Conservation (phyloP, 257 asterid genomes). For the Scutellaria barbata region DNA sequence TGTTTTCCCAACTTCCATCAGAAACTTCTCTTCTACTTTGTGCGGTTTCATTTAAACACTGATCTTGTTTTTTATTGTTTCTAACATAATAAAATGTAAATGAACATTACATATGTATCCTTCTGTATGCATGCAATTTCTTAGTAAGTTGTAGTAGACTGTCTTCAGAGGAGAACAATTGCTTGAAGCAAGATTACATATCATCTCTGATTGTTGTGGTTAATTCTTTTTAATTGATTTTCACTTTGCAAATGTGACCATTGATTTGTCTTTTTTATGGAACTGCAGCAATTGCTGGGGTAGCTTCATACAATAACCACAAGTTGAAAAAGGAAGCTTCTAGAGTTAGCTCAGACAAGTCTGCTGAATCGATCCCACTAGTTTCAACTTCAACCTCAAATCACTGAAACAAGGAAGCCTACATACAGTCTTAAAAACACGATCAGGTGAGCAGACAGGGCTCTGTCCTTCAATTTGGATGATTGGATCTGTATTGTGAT, state of each 20-base stretch:
- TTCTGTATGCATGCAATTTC: too few species aligned
- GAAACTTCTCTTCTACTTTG: too few species aligned
- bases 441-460: constrained; percentile 9
- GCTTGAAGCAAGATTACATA: too few species aligned
- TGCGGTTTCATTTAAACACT: too few species aligned
- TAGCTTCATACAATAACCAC: constrained; percentile 89
- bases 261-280: neutral
- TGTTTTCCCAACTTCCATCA: too few species aligned
- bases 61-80: too few species aligned
- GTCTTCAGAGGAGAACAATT: too few species aligned
- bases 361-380: constrained; percentile 52
- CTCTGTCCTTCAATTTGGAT: constrained; percentile 28
- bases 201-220: too few species aligned
- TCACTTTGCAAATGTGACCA: constrained; percentile 8
- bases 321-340: constrained; percentile 86
- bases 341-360: constrained; percentile 47
- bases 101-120: too few species aligned
- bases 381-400: constrained; percentile 38
- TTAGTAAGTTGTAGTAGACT: too few species aligned
- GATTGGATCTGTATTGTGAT: neutral
- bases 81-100: too few species aligned
- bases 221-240: neutral
- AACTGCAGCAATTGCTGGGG: constrained; percentile 88
- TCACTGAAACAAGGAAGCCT: constrained; percentile 21
- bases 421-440: neutral